Percentiles rank a stretch among this genome's conserved stretches.
phyloP scores from a whole-genome alignment of 129 eudicot genomes.

The Silybum marianum region DNA sequence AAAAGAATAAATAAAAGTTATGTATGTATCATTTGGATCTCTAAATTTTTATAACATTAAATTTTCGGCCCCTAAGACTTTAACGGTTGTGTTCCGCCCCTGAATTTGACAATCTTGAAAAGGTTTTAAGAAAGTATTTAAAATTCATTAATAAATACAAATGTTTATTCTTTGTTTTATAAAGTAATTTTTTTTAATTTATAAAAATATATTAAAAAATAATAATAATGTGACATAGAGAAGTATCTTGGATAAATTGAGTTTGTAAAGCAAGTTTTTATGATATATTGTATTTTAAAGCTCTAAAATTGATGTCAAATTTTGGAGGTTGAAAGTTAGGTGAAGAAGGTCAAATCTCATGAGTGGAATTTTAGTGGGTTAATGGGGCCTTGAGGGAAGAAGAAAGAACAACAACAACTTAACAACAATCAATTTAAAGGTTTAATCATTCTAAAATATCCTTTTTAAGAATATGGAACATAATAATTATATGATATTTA shows the following conservation, averaged over 20 bases:
- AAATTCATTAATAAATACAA: not conserved
- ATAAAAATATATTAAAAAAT: not conserved
- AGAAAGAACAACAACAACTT: slow-evolving; percentile 16
- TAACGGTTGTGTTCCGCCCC: no score
- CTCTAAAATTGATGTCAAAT: slow-evolving; percentile 30
- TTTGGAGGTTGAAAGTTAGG: slow-evolving; percentile 26
- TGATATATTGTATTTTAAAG: slow-evolving; percentile 18
- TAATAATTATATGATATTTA: not conserved
- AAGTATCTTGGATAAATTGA: slow-evolving; percentile 17
- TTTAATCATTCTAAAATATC: not conserved
- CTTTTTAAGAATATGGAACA: not conserved
- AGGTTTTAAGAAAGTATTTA: not conserved
- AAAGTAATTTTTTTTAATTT: not conserved
- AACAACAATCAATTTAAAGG: not conserved
- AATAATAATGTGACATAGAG: slow-evolving; percentile 19
- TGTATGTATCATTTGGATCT: no score
- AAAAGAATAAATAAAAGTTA: no score
- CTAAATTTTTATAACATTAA: no score
- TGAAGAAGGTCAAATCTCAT: slow-evolving; percentile 36
- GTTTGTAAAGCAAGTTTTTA: not conserved
- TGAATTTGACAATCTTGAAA: no score
- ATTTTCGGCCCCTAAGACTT: no score
- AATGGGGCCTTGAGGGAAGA: slow-evolving; percentile 24
- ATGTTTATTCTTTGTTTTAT: not conserved
- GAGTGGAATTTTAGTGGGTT: slow-evolving; percentile 31